Evolutionary conservation across 2,329 filamentous ascomycete species (phyloP).

Genomic region (Ophiostoma populinum): DNA sequence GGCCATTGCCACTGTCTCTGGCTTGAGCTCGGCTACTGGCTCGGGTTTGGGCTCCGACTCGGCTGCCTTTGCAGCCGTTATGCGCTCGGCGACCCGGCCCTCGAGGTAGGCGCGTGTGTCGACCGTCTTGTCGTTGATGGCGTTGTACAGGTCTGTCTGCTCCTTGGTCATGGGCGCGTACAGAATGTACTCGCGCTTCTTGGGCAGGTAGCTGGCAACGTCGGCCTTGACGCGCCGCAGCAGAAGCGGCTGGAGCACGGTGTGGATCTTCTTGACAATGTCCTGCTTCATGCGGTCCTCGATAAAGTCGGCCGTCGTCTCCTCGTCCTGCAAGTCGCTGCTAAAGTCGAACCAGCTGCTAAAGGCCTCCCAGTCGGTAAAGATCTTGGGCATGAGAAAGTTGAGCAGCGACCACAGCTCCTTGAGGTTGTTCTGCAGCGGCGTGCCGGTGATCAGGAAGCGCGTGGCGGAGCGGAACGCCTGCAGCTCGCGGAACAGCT

Average conservation of each 20-base stretch:
- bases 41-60: not conserved
- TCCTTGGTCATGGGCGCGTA: constrained; percentile 84
- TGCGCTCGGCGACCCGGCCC: constrained; percentile 52
- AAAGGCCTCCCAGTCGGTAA: constrained; percentile 83
- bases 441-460: constrained; percentile 85
- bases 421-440: constrained; percentile 85
- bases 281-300: constrained; percentile 63
- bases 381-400: constrained; percentile 82
- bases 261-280: constrained; percentile 77
- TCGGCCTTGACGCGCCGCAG: constrained; percentile 82
- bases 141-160: constrained; percentile 76
- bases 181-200: constrained; percentile 90
- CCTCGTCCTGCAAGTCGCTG: constrained; percentile 71
- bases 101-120: constrained; percentile 64
- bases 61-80: constrained; percentile 23
- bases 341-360: constrained; percentile 97
- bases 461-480: constrained; percentile 82
- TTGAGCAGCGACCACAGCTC: constrained; percentile 92
- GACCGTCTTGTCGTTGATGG: constrained; percentile 35
- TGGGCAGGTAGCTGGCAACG: constrained; percentile 78
- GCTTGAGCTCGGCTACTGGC: not conserved
- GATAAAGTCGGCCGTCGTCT: constrained; percentile 60
- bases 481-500: constrained; percentile 73
- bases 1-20: not conserved
- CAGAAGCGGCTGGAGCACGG: constrained; percentile 81